Evolutionary conservation across 306 rosid species (phyloP).

Genomic region (Prinsepia uniflora): DNA sequence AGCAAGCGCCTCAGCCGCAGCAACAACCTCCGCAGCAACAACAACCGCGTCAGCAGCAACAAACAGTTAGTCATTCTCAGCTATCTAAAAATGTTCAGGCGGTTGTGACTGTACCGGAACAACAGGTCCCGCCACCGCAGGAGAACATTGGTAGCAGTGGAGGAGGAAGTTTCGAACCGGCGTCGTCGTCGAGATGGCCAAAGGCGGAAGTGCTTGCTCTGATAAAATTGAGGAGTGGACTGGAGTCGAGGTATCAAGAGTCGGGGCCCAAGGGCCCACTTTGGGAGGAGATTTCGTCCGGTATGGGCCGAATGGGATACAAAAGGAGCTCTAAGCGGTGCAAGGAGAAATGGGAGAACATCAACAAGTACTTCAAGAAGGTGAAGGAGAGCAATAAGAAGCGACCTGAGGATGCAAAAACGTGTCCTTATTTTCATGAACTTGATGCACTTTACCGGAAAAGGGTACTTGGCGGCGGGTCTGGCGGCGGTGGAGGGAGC

Average conservation of each 20-base stretch:
- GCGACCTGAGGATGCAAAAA: conserved; percentile 39
- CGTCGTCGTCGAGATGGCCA: conserved; percentile 47
- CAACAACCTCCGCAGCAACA: conserved; percentile 11
- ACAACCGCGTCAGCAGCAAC: conserved; percentile 2
- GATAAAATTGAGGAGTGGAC: conserved; percentile 39
- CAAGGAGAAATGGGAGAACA: conserved; percentile 41
- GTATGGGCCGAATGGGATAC: conserved; percentile 35
- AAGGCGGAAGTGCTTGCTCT: conserved; percentile 41
- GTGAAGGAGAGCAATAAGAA: conserved; percentile 38
- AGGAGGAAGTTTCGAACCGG: conserved; percentile 18
- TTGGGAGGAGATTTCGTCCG: conserved; percentile 42
- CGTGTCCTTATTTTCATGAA: conserved; percentile 39
- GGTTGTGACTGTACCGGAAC: conserved; percentile 18
- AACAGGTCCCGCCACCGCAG: conserved; percentile 13
- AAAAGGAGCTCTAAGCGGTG: conserved; percentile 35
- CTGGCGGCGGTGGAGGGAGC: conserved; percentile 16
- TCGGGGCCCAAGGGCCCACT: conserved; percentile 47
- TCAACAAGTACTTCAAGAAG: conserved; percentile 40
- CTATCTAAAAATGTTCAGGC: conserved; percentile 8
- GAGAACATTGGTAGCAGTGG: conserved; percentile 14
- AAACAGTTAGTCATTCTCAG: not conserved
- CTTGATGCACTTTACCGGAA: conserved; percentile 35
- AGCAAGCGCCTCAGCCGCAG: not conserved
- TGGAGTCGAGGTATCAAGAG: conserved; percentile 41
- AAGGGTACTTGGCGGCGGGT: conserved; percentile 25